Base-by-base conservation (phyloP, 2,329 filamentous ascomycete genomes). In the Pestalotiopsis sp. region DNA sequence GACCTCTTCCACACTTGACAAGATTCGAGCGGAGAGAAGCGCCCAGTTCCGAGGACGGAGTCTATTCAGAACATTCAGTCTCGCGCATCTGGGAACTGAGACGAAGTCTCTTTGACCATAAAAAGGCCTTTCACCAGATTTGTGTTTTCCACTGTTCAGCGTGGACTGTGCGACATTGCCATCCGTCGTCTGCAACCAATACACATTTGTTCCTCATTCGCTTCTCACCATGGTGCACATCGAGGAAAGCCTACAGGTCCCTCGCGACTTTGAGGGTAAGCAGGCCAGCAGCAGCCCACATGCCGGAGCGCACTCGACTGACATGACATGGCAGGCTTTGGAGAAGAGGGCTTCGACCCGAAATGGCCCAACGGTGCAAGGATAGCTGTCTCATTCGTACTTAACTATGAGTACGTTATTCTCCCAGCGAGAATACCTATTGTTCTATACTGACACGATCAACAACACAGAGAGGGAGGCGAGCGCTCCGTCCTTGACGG, bases 401-500 rank as follows among this genome's bases (percentile, higher is more conserved):
- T 74, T 7, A 74, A 74, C 58, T 74, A 74, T 61, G 73, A 74
- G 73, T 72, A 23, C 20, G 20, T 23, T 23, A 23, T 23, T 23
- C 20, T 23, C 20, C 20, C 20, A 23, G 20, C 20, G 20, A 23
- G 20, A 23, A 23, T 23, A 23, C 20, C 20, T 23, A 23, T 23
- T 23, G 20, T 23, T 23, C 20, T 23, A 23, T 23, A 23, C 20
- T 23, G 20, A 23, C 20, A 23, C 20, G 20, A 23, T 23, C 20
- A 23, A 23, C 20, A 23, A 9, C n/a, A 0, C 14, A 75, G 74
- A 52, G 75, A 76, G 63, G 75, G 75, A 36, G 75, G 75, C 11
- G 75, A 76, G 67, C 72, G 75, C 57, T 73, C 70, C 52, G 70
- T 74, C 2, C 61, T 75, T 12, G 75, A 76, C 38, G 75, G 75